Conservation (phyloP, 306 rosid genomes). For the Malus asiatica region DNA sequence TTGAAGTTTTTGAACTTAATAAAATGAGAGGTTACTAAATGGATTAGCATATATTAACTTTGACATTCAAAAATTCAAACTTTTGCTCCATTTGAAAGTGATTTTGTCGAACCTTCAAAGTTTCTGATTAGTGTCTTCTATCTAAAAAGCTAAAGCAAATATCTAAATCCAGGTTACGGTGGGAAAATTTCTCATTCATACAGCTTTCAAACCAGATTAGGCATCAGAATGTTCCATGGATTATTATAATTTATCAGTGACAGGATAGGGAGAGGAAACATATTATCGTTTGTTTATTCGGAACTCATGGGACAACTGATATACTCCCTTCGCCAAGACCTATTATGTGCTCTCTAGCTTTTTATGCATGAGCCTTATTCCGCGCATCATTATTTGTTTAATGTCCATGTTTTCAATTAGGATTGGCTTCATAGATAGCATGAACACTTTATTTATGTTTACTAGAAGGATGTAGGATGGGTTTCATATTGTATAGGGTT, state of each 20-base stretch:
- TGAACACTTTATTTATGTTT: background rate
- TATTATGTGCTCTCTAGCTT: background rate
- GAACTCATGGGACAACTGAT: background rate
- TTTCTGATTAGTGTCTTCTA: background rate
- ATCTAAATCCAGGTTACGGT: background rate
- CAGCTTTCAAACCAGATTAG: background rate
- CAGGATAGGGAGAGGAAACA: background rate
- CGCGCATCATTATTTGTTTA: background rate
- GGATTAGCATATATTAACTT: background rate
- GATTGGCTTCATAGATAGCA: background rate
- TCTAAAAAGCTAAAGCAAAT: background rate
- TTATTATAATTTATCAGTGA: background rate
- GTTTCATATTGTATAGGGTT: conserved; percentile 13
- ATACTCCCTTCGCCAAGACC: background rate
- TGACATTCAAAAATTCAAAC: too few species aligned
- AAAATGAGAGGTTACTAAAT: background rate
- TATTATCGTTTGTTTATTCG: background rate
- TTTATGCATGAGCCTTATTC: background rate
- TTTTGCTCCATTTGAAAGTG: background rate
- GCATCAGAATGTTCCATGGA: background rate
- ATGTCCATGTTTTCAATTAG: background rate
- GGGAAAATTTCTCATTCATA: background rate
- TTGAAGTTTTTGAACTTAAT: background rate
- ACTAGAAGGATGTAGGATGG: conserved; percentile 9
- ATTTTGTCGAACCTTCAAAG: background rate